Evolutionary conservation across 805 yeast genomes (phyloP), one percentile per base, ranked within the genome.

Genomic region (Ogataea trehalophila): DNA sequence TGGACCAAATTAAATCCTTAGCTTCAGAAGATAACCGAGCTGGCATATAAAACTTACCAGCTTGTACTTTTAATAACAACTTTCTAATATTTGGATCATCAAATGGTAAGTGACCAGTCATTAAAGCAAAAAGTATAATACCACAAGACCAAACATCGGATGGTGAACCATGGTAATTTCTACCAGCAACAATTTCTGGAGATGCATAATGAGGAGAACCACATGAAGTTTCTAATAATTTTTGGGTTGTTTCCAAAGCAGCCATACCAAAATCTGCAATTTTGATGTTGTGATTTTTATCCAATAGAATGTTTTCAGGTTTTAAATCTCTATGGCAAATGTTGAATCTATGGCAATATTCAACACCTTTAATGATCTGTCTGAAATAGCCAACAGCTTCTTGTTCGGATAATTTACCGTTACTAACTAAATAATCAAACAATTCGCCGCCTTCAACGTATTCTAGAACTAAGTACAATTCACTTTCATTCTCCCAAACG

Each of bases 401-500:
- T n/a, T 66, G 63, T 66, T 87, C 94, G 31, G 79, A 76, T 41
- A 87, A 66, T 23, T 85, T 84, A 5, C 92, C 94, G 52, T 78
- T 76, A 55, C 76, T 79, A 6, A 86, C 89, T 46, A 87, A 69
- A 51, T 82, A 74, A 59, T 87, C 94, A 56, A 87, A 87, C 46
- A 87, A 68, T 65, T 87, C 95, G 49, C 95, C 95, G n/a, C 94
- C 92, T 65, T 87, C 91, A 33, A 87, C 92, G 62, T 85, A 87
- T 62, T 87, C 95, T 43, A 87, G 68, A 15, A 87, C 89, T 54
- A 87, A 65, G 59, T 83, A 87, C 48, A 94, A 73, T 50, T 92
- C 96, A 61, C 88, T 89, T 55, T 89, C 84, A 55, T 95, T 92
- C 67, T 94, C 99, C 98, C 98, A 94, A 22, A 94, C 99, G 62